These are phyloP conservation scores for Favolaschia claudopus DNA, from an alignment of 768 basidiomycete genomes.

Conservation along the genomic window DNA sequence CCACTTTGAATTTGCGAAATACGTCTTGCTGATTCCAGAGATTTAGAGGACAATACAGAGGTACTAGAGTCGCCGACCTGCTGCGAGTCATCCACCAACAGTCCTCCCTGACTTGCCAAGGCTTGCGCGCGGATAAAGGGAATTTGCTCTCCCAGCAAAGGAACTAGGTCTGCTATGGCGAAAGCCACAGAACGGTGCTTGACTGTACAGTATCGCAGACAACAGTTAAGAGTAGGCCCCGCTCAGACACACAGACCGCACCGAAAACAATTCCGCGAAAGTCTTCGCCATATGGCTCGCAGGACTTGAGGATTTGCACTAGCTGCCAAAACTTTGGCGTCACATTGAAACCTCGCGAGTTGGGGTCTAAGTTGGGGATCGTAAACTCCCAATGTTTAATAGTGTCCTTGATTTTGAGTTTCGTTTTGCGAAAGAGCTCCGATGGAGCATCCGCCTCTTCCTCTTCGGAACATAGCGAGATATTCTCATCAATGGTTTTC, in stretches of 20 bases:
- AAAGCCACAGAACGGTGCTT: constrained; percentile 62
- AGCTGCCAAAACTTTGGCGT: constrained; percentile 72
- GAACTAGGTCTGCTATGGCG: constrained; percentile 65
- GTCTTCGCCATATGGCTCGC: constrained; percentile 55
- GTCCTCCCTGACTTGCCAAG: constrained; percentile 45
- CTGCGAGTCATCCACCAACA: constrained; percentile 35
- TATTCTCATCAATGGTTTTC: constrained; percentile 44
- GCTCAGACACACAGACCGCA: constrained; percentile 37
- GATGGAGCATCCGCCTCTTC: constrained; percentile 40
- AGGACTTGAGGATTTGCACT: constrained; percentile 64
- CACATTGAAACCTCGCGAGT: constrained; percentile 69
- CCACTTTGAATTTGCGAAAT: constrained; percentile 57
- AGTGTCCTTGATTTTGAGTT: constrained; percentile 43
- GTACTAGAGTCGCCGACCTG: constrained; percentile 30
- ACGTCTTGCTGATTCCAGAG: constrained; percentile 58
- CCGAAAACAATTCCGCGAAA: constrained; percentile 77
- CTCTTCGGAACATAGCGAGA: constrained; percentile 43
- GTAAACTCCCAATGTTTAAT: constrained; percentile 70
- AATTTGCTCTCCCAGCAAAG: constrained; percentile 57
- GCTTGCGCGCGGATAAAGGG: constrained; percentile 64
- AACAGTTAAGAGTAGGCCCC: background rate
- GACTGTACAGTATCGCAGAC: constrained; percentile 55
- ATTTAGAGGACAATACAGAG: background rate
- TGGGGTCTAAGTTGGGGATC: constrained; percentile 66
- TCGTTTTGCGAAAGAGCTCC: constrained; percentile 29